Evolutionary conservation across 2,329 filamentous ascomycete genomes (phyloP).

Genomic region (Colletotrichum sojae): DNA sequence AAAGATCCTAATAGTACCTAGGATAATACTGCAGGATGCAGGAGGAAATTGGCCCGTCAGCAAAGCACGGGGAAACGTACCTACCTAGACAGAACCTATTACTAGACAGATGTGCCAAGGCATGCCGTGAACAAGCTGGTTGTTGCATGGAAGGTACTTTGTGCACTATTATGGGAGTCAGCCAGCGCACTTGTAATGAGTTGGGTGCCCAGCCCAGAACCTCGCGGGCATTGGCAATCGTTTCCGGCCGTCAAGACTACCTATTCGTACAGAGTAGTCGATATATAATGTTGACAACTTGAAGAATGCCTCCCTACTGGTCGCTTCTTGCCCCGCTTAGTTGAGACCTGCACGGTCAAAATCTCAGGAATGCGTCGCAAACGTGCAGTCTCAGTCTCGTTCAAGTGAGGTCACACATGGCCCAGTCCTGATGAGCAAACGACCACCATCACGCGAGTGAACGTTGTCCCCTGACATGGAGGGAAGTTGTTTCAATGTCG

Average conservation of each 20-base stretch:
- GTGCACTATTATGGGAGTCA: too few relatives aligned
- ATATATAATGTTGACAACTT: not conserved
- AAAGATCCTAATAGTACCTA: not conserved
- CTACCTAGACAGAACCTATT: slow-evolving; percentile 3
- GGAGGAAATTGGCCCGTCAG: slow-evolving; percentile 7
- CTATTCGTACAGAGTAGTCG: not conserved
- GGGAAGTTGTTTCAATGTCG: too few relatives aligned
- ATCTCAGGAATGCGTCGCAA: not conserved
- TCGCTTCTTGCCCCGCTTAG: not conserved
- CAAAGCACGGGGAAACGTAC: not conserved
- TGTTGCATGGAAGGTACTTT: too few relatives aligned
- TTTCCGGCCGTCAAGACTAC: too few relatives aligned
- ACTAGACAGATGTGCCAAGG: slow-evolving; percentile 4
- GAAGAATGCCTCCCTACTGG: too few relatives aligned
- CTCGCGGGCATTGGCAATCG: too few relatives aligned
- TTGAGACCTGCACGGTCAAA: not conserved
- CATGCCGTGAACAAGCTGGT: not conserved
- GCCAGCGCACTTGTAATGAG: too few relatives aligned
- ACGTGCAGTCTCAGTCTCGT: not conserved
- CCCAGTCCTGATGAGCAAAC: not conserved
- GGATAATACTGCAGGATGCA: slow-evolving; percentile 6
- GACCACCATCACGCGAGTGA: too few relatives aligned
- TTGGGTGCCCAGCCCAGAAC: too few relatives aligned
- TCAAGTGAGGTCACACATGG: not conserved
- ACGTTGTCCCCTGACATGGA: too few relatives aligned